Evolutionary conservation across 2,329 filamentous ascomycete species (phyloP).

Genomic region (Rhynchosporium secalis): DNA sequence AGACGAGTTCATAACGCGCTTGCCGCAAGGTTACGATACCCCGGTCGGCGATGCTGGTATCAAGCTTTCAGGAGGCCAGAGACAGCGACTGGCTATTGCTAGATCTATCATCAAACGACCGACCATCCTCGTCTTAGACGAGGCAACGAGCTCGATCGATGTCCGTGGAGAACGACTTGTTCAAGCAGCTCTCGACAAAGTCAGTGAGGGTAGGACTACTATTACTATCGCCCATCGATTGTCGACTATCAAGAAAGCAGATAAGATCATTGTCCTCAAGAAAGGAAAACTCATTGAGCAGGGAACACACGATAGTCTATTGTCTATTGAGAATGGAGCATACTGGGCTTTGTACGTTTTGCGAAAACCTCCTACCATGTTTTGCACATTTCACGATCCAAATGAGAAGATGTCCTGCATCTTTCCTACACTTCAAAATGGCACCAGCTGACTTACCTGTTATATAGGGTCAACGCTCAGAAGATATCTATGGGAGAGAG

Average conservation of each 20-base stretch:
- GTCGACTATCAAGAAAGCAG: conserved; percentile 73
- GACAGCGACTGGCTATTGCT: conserved; percentile 67
- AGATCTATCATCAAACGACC: conserved; percentile 72
- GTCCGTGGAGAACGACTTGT: conserved; percentile 52
- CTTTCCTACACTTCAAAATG: too few relatives aligned
- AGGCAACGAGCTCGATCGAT: conserved; percentile 56
- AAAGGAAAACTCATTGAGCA: conserved; percentile 71
- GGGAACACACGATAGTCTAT: conserved; percentile 72
- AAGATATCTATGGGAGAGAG: conserved; percentile 37
- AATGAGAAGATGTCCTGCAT: too few relatives aligned
- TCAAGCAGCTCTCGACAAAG: conserved; percentile 54
- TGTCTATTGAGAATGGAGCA: conserved; percentile 57
- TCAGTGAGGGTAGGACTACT: conserved; percentile 58
- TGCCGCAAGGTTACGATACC: conserved; percentile 71
- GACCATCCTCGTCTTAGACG: conserved; percentile 69
- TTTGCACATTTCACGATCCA: too few relatives aligned
- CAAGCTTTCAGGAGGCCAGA: conserved; percentile 64
- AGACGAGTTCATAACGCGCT: conserved; percentile 64
- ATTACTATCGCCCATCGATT: conserved; percentile 66
- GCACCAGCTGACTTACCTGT: too few relatives aligned
- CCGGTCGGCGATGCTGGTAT: conserved; percentile 75
- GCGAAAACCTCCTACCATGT: too few relatives aligned
- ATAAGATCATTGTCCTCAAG: conserved; percentile 75
- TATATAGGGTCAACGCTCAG: conserved; percentile 56
- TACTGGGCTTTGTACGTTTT: conserved; percentile 57